These are phyloP conservation scores for Termitomyces sp. DNA, from an alignment of 768 basidiomycete species.

Conservation along the genomic window DNA sequence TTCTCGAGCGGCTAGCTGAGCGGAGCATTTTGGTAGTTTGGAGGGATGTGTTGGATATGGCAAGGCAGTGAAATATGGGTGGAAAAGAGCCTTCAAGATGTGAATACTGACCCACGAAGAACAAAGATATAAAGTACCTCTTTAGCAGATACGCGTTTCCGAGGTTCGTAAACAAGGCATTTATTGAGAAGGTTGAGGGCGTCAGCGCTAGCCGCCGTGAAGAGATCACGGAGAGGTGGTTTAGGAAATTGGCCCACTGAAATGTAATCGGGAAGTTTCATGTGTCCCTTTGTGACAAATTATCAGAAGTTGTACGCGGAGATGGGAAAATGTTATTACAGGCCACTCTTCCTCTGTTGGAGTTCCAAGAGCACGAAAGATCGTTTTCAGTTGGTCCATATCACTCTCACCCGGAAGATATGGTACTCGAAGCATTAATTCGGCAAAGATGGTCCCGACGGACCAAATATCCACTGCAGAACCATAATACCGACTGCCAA, in stretches of 20 bases:
- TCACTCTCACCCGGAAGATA: constrained; percentile 95
- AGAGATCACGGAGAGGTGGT: constrained; percentile 75
- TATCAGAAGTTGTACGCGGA: not conserved
- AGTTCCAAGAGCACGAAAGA: constrained; percentile 90
- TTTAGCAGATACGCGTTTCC: constrained; percentile 70
- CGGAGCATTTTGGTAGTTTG: constrained; percentile 74
- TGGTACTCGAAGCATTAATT: constrained; percentile 93
- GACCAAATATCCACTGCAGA: constrained; percentile 96
- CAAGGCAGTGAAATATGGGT: constrained; percentile 82
- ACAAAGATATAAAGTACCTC: constrained; percentile 41
- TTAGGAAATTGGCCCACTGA: constrained; percentile 83
- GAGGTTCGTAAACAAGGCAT: constrained; percentile 83
- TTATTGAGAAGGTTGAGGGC: constrained; percentile 76
- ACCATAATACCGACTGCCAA: constrained; percentile 86
- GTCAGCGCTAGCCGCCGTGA: constrained; percentile 86
- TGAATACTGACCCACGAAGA: not conserved
- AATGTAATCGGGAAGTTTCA: constrained; percentile 85
- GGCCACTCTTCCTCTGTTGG: constrained; percentile 99
- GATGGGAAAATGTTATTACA: constrained; percentile 37
- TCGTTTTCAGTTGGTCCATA: constrained; percentile 94
- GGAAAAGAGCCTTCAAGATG: constrained; percentile 62
- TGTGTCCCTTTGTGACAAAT: constrained; percentile 61
- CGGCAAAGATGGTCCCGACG: constrained; percentile 95
- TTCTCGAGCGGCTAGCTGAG: constrained; percentile 40
- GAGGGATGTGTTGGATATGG: constrained; percentile 87